Percentiles rank a stretch among this genome's conserved stretches.
Evolutionary conservation across 805 yeast species (phyloP).

Genomic region (Candida silvatica): DNA sequence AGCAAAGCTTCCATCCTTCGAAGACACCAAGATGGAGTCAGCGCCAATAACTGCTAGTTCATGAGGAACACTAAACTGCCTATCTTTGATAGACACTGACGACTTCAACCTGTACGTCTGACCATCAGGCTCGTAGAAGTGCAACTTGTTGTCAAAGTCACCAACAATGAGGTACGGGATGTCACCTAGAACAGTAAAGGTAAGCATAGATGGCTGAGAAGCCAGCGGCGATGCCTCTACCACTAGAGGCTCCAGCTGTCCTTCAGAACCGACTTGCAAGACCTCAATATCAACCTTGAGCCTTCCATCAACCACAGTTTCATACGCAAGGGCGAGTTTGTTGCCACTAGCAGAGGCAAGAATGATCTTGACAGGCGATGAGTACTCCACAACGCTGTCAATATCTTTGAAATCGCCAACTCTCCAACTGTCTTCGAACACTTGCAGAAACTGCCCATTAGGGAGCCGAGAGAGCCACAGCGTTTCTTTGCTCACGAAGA

Average conservation of each 20-base stretch:
- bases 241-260: background rate
- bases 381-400: constrained; percentile 3
- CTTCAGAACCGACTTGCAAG: constrained; percentile 3
- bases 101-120: background rate
- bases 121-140: constrained; percentile 7
- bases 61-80: constrained; percentile 5
- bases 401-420: constrained; percentile 10
- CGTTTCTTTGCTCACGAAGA: constrained; percentile 8
- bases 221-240: constrained; percentile 6
- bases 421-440: constrained; percentile 15
- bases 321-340: constrained; percentile 12
- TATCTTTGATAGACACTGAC: background rate
- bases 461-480: constrained; percentile 7
- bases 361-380: constrained; percentile 10
- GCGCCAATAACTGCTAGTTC: constrained; percentile 3
- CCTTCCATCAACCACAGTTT: constrained; percentile 2
- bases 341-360: constrained; percentile 8
- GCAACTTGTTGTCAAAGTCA: constrained; percentile 9
- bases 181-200: constrained; percentile 2
- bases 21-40: constrained; percentile 10
- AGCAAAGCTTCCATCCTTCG: constrained; percentile 16
- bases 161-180: constrained; percentile 9
- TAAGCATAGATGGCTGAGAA: constrained; percentile 12
- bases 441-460: constrained; percentile 11
- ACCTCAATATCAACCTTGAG: constrained; percentile 9